phyloP scores from a whole-genome alignment of 176 grass and related monocot genomes.

The Echinochloa phyllopogon region DNA sequence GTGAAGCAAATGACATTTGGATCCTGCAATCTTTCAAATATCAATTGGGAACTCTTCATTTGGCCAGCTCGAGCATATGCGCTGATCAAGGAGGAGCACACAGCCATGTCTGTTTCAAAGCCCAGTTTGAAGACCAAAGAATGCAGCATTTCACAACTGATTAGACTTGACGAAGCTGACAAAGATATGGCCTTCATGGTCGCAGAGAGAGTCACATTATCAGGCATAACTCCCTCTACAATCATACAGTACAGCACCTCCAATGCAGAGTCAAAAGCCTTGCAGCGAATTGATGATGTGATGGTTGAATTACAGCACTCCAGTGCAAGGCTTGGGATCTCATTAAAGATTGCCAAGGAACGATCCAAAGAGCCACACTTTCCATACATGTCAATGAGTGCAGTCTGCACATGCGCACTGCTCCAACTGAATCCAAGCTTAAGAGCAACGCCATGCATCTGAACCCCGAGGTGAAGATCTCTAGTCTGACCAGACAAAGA shows the following conservation, averaged over 20 bases:
- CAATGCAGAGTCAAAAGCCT: constrained; percentile 6
- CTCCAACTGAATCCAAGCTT: constrained; percentile 31
- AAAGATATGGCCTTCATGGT: constrained; percentile 45
- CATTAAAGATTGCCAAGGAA: constrained; percentile 32
- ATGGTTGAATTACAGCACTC: constrained; percentile 47
- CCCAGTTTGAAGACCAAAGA: constrained; percentile 34
- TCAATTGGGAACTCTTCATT: constrained; percentile 25
- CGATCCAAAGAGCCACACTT: constrained; percentile 35
- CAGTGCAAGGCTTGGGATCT: constrained; percentile 37
- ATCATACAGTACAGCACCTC: constrained; percentile 37
- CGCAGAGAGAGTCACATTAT: constrained; percentile 43
- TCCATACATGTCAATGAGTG: constrained; percentile 49
- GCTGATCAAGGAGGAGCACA: constrained; percentile 46
- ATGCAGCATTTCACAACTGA: constrained; percentile 39
- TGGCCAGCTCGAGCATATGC: constrained; percentile 33
- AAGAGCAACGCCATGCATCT: constrained; percentile 33
- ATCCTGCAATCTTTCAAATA: constrained; percentile 44
- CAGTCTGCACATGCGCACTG: constrained; percentile 33
- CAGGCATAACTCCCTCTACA: constrained; percentile 37
- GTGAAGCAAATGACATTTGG: constrained; percentile 50
- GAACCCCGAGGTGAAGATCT: background rate
- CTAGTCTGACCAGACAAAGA: constrained; percentile 20
- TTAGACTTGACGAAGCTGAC: constrained; percentile 29
- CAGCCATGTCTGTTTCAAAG: constrained; percentile 43
- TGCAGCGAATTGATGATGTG: constrained; percentile 35